Percentiles rank a stretch among this genome's conserved stretches.
Evolutionary conservation across 2,329 filamentous ascomycete species (phyloP).

Genomic region (Calonectria honghensis): DNA sequence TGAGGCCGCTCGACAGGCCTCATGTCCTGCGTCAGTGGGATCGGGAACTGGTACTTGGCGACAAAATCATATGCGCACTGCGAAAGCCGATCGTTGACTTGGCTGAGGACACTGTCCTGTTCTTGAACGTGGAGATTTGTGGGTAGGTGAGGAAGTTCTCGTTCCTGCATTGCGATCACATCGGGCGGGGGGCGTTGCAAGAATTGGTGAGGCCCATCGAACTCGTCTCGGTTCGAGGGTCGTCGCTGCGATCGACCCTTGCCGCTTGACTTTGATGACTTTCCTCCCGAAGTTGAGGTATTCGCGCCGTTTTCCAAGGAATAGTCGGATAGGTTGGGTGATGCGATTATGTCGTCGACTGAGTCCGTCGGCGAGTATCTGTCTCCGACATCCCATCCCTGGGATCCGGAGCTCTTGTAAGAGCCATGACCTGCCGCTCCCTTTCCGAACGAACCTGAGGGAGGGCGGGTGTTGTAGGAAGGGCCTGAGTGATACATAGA

Average conservation of each 20-base stretch:
- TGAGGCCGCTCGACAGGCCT: slow-evolving; percentile 83
- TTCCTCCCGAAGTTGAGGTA: slow-evolving; percentile 62
- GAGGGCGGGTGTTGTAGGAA: slow-evolving; percentile 65
- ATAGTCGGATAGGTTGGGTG: slow-evolving; percentile 77
- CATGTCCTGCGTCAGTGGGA: slow-evolving; percentile 89
- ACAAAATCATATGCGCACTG: slow-evolving; percentile 93
- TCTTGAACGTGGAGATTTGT: slow-evolving; percentile 89
- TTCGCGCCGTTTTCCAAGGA: slow-evolving; percentile 71
- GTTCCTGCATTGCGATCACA: slow-evolving; percentile 84
- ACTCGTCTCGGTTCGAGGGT: slow-evolving; percentile 89
- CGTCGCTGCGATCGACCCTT: slow-evolving; percentile 77
- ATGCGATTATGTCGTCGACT: slow-evolving; percentile 75
- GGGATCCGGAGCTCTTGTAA: slow-evolving; percentile 64
- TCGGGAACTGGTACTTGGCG: slow-evolving; percentile 92
- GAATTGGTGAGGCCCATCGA: slow-evolving; percentile 90
- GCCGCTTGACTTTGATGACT: slow-evolving; percentile 65
- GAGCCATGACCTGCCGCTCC: slow-evolving; percentile 57
- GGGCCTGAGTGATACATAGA: slow-evolving; percentile 62
- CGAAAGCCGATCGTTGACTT: slow-evolving; percentile 89
- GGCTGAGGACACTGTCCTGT: slow-evolving; percentile 86
- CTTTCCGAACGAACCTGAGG: slow-evolving; percentile 63
- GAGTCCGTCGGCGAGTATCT: slow-evolving; percentile 75
- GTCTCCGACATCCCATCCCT: slow-evolving; percentile 69
- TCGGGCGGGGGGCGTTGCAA: slow-evolving; percentile 82
- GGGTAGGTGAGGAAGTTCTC: slow-evolving; percentile 87